These are phyloP conservation scores for Cytidiella melzeri DNA, from an alignment of 768 basidiomycete species.

Conservation along the genomic window DNA sequence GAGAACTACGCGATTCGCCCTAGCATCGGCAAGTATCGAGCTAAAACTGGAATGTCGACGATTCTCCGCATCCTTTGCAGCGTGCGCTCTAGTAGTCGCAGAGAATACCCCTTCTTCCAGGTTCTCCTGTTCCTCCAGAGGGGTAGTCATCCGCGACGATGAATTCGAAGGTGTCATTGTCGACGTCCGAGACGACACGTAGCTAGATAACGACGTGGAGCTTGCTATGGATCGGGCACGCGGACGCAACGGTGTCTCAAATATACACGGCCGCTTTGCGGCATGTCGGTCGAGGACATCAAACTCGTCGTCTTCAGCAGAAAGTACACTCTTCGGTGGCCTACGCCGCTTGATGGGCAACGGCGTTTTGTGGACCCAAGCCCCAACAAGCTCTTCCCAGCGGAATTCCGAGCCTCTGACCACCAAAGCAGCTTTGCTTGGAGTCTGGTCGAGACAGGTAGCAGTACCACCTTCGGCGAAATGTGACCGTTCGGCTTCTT, in stretches of 20 bases:
- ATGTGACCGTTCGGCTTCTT: conserved; percentile 45
- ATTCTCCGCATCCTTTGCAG: background rate
- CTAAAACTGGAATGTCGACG: conserved; percentile 4
- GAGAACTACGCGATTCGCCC: conserved; percentile 3
- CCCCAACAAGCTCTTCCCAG: conserved; percentile 42
- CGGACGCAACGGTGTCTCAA: background rate
- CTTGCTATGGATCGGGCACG: background rate
- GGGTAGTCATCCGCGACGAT: conserved; percentile 1
- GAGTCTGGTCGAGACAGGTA: background rate
- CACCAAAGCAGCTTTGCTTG: conserved; percentile 14
- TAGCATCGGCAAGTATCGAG: conserved; percentile 4
- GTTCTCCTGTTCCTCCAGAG: conserved; percentile 4
- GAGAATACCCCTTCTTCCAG: background rate
- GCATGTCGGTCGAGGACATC: background rate
- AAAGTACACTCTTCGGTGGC: background rate
- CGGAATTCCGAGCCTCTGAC: conserved; percentile 29
- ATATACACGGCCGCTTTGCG: background rate
- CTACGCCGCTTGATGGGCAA: background rate
- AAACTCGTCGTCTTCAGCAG: background rate
- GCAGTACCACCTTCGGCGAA: conserved; percentile 25
- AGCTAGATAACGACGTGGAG: background rate
- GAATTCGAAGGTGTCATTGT: background rate
- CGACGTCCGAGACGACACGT: background rate
- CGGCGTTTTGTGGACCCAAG: conserved; percentile 39
- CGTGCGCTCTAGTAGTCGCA: too few relatives aligned